phyloP scores from a whole-genome alignment of 2,329 filamentous ascomycete genomes.

The Fusarium xylarioides region DNA sequence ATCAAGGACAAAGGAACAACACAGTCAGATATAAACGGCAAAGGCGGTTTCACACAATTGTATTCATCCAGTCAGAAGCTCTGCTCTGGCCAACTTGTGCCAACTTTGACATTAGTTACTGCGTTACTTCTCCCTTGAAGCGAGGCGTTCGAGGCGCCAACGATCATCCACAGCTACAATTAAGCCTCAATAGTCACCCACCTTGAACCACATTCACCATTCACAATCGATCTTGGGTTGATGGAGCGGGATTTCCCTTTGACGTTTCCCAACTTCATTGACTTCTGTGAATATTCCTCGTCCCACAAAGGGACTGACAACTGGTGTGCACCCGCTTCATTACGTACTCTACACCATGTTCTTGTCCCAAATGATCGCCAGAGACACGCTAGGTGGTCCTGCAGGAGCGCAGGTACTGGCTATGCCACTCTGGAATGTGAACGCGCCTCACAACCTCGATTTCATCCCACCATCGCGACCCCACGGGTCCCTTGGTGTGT shows the following conservation, averaged over 20 bases:
- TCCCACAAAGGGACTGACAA: constrained; percentile 33
- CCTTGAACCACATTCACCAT: constrained; percentile 15
- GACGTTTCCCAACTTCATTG: constrained; percentile 26
- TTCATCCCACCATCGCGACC: constrained; percentile 40
- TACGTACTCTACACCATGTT: constrained; percentile 36
- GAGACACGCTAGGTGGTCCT: constrained; percentile 31
- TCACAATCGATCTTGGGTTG: constrained; percentile 7
- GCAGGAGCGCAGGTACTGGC: constrained; percentile 35
- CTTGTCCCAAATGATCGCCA: constrained; percentile 35
- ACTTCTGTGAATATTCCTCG: constrained; percentile 19
- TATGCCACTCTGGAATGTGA: constrained; percentile 42
- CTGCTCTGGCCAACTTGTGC: constrained; percentile 28
- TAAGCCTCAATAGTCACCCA: constrained; percentile 32
- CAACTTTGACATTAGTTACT: constrained; percentile 24
- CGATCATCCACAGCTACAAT: constrained; percentile 18
- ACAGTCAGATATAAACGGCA: constrained; percentile 24
- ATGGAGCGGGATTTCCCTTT: constrained; percentile 24
- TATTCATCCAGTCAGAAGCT: constrained; percentile 23
- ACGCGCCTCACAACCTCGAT: constrained; percentile 36
- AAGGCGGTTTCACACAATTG: constrained; percentile 28
- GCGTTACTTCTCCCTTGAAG: constrained; percentile 34
- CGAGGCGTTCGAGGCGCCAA: constrained; percentile 19
- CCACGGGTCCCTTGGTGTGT: constrained; percentile 16
- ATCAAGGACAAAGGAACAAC: constrained; percentile 15
- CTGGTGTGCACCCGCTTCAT: constrained; percentile 36